These are phyloP conservation scores for Ambispora gerdemannii DNA, from an alignment of 192 early-diverging fungal genomes.

Conservation along the genomic window DNA sequence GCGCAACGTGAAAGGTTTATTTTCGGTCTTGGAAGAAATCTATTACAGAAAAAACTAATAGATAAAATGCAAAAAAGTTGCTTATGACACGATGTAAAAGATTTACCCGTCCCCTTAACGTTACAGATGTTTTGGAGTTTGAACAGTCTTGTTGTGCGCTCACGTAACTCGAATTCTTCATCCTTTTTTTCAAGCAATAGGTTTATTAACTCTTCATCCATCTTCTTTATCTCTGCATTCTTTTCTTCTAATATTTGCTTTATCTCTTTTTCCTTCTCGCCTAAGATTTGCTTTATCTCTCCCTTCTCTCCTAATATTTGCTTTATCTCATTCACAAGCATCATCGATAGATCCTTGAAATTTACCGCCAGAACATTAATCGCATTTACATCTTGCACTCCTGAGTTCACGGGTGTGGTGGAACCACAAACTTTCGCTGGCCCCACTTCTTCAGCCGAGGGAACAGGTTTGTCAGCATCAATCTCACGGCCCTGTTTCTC, in stretches of 20 bases:
- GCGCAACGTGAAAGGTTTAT: background rate
- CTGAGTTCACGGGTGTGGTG: background rate
- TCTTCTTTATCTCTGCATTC: background rate
- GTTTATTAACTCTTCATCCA: background rate
- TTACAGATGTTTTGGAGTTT: conserved; percentile 1
- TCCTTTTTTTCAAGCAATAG: background rate
- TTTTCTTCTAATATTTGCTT: background rate
- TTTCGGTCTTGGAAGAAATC: background rate
- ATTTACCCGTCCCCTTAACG: background rate
- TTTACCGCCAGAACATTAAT: background rate
- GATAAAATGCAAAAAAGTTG: conserved; percentile 1
- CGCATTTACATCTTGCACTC: too few species aligned
- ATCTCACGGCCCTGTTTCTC: too few species aligned
- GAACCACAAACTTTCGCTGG: background rate
- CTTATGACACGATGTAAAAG: background rate
- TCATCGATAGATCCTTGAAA: background rate
- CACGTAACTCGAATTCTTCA: background rate
- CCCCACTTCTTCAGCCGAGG: background rate
- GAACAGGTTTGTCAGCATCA: too few species aligned
- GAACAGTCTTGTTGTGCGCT: background rate
- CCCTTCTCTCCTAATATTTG: background rate
- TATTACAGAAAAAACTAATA: background rate
- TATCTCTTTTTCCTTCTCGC: background rate
- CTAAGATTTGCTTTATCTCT: background rate
- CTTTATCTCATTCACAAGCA: background rate